A percentile compares a stretch with the other conserved stretches of the same genome.
These are phyloP conservation scores for Chamaecyparis obtusa DNA, from an alignment of 75 land plant species.

Conservation along the genomic window DNA sequence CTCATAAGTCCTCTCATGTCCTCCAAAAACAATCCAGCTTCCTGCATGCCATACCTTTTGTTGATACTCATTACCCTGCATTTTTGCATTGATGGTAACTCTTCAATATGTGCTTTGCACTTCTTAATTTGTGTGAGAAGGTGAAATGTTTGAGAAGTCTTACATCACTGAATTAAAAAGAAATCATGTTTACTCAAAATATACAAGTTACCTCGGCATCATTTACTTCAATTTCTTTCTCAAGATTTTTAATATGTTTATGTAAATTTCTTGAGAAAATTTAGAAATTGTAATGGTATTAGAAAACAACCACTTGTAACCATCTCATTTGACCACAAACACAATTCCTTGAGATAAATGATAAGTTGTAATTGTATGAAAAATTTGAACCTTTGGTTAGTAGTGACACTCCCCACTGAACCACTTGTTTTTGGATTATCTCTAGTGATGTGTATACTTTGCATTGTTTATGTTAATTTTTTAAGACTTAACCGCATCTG, in stretches of 20 bases:
- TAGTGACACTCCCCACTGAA: constrained; percentile 16
- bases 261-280: neutral
- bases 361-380: neutral
- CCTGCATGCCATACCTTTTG: constrained; percentile 60
- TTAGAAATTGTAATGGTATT: neutral
- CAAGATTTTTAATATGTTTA: constrained; percentile 35
- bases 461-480: constrained; percentile 24
- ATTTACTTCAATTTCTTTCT: constrained; percentile 43
- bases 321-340: neutral
- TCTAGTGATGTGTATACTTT: constrained; percentile 27
- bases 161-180: neutral
- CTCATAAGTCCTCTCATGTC: too few species aligned
- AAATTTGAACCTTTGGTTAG: neutral
- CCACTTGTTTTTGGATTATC: constrained; percentile 19
- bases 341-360: neutral
- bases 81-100: constrained; percentile 81
- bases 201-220: constrained; percentile 50
- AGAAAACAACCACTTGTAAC: neutral
- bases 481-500: too few species aligned
- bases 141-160: neutral
- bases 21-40: neutral
- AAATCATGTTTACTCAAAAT: neutral
- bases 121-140: constrained; percentile 55
- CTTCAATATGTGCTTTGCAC: constrained; percentile 70
- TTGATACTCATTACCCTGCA: constrained; percentile 81